These are phyloP conservation scores for Eutypella sp. DNA, from an alignment of 2,329 filamentous ascomycete species.

Conservation along the genomic window DNA sequence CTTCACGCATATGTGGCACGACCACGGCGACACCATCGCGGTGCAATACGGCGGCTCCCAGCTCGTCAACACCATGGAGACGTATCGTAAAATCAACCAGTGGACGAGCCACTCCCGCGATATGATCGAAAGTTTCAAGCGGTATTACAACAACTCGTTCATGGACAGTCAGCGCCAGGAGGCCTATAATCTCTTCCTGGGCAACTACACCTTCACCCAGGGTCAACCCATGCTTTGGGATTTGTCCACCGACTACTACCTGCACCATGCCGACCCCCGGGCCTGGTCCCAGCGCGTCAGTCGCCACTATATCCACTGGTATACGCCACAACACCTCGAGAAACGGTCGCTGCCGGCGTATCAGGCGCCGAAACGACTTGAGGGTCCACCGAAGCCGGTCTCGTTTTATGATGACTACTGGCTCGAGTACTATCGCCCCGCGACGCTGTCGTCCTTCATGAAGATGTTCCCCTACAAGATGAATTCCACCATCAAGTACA, in stretches of 20 bases:
- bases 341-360: slow-evolving; percentile 53
- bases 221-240: slow-evolving; percentile 97
- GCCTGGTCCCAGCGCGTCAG: slow-evolving; percentile 58
- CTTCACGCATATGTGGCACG: slow-evolving; percentile 97
- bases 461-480: slow-evolving; percentile 93
- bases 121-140: slow-evolving; percentile 98
- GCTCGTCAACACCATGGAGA: slow-evolving; percentile 98
- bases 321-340: slow-evolving; percentile 66
- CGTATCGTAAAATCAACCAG: slow-evolving; percentile 97
- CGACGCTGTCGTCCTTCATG: slow-evolving; percentile 79
- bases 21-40: slow-evolving; percentile 95
- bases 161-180: slow-evolving; percentile 96
- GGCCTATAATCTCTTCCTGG: slow-evolving; percentile 94
- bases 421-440: slow-evolving; percentile 92
- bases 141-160: slow-evolving; percentile 98
- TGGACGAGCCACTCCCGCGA: slow-evolving; percentile 97
- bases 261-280: slow-evolving; percentile 83
- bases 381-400: slow-evolving; percentile 39
- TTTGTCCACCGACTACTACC: slow-evolving; percentile 87
- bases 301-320: slow-evolving; percentile 86
- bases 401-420: slow-evolving; percentile 86
- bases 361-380: slow-evolving; percentile 30
- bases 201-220: slow-evolving; percentile 85
- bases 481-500: slow-evolving; percentile 81
- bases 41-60: slow-evolving; percentile 97